Evolutionary conservation across 305 asterid species (phyloP).

Genomic region (Fraxinus platypoda): DNA sequence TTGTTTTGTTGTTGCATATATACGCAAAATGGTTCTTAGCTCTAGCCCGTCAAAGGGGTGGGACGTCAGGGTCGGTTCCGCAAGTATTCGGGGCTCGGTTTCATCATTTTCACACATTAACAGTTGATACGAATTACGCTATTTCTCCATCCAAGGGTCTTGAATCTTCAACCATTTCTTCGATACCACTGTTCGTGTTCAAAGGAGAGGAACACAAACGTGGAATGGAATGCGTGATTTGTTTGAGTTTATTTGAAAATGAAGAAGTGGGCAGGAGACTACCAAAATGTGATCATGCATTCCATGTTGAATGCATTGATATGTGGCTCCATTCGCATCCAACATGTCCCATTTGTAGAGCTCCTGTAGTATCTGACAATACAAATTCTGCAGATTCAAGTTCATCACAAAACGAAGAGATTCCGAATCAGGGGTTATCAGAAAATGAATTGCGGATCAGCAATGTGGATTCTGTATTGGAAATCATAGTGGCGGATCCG

Average conservation of each 20-base stretch:
- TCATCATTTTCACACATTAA: constrained; percentile 25
- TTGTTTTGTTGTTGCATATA: constrained; percentile 42
- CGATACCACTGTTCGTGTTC: constrained; percentile 41
- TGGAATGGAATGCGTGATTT: constrained; percentile 45
- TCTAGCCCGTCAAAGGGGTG: constrained; percentile 26
- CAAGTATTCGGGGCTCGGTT: constrained; percentile 25
- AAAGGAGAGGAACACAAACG: constrained; percentile 8
- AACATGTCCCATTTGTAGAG: constrained; percentile 53
- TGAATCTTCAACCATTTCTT: constrained; percentile 33
- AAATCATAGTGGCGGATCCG: constrained; percentile 30
- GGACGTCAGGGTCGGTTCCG: constrained; percentile 18
- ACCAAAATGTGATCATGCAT: constrained; percentile 38
- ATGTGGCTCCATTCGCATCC: constrained; percentile 56
- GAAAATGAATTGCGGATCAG: neutral
- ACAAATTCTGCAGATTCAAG: neutral
- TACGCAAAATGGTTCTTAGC: constrained; percentile 50
- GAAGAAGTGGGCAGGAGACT: constrained; percentile 37
- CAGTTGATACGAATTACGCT: constrained; percentile 11
- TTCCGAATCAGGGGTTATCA: neutral
- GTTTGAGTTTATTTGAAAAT: constrained; percentile 42
- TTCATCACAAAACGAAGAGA: neutral
- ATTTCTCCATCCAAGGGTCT: constrained; percentile 39
- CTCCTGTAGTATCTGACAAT: constrained; percentile 14
- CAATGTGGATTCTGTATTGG: constrained; percentile 20
- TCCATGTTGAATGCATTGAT: constrained; percentile 54